phyloP scores from a whole-genome alignment of 306 rosid species.

The Alnus rubra region DNA sequence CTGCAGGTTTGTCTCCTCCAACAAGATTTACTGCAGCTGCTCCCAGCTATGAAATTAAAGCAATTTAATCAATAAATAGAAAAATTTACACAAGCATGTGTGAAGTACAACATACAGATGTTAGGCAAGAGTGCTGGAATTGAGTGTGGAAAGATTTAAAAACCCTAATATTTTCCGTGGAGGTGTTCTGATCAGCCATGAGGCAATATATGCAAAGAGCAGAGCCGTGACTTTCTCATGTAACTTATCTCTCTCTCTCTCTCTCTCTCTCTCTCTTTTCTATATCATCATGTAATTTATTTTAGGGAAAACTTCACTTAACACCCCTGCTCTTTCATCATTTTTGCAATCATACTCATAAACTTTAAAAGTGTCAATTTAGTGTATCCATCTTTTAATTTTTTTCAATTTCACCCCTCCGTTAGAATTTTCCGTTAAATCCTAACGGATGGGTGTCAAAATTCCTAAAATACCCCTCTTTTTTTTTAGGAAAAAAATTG shows the following conservation, averaged over 20 bases:
- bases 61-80: neutral
- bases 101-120: neutral
- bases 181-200: neutral
- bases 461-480: too few relatives aligned
- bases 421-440: too few relatives aligned
- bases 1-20: conserved; percentile 87
- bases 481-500: too few relatives aligned
- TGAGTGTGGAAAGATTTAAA: neutral
- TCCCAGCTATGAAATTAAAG: conserved; percentile 66
- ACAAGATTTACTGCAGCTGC: conserved; percentile 96
- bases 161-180: neutral
- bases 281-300: neutral
- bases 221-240: neutral
- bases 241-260: neutral
- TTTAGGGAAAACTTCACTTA: too few relatives aligned
- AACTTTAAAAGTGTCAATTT: too few relatives aligned
- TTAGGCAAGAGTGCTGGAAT: neutral
- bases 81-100: neutral
- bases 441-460: too few relatives aligned
- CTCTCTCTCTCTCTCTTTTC: neutral
- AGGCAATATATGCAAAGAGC: neutral
- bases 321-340: too few relatives aligned
- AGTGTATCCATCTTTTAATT: too few relatives aligned
- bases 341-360: too few relatives aligned
- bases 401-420: too few relatives aligned